A percentile compares a stretch with the other conserved stretches of the same genome.
Evolutionary conservation across 1,284 basidiomycete genomes (phyloP).

Genomic region (Naganishia albida): DNA sequence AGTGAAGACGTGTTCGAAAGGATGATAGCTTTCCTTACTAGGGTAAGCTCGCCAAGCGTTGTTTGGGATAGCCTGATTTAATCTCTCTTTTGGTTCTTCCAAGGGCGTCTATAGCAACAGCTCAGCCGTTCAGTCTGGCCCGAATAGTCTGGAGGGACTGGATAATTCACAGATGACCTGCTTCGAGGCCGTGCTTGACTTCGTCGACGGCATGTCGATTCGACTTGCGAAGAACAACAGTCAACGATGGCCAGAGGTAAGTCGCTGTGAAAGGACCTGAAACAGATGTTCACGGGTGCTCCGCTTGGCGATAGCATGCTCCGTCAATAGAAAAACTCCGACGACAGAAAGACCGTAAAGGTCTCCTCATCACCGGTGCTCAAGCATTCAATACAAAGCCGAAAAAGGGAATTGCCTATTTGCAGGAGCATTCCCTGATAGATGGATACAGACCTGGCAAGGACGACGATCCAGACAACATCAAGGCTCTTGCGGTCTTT

Average conservation of each 20-base stretch:
- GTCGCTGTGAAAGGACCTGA: constrained; percentile 35
- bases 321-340: constrained; percentile 64
- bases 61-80: neutral
- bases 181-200: constrained; percentile 82
- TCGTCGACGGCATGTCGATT: constrained; percentile 84
- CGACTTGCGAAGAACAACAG: constrained; percentile 66
- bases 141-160: constrained; percentile 61
- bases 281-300: neutral
- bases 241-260: constrained; percentile 66
- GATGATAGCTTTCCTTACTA: constrained; percentile 83
- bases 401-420: constrained; percentile 83
- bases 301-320: constrained; percentile 56
- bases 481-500: constrained; percentile 69
- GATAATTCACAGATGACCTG: constrained; percentile 83
- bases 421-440: constrained; percentile 84
- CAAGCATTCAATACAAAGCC: constrained; percentile 93
- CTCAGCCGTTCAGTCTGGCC: constrained; percentile 43
- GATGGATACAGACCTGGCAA: constrained; percentile 36
- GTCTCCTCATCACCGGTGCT: constrained; percentile 79
- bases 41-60: constrained; percentile 55
- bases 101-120: constrained; percentile 71
- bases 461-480: constrained; percentile 62
- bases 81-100: neutral
- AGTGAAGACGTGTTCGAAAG: constrained; percentile 95
- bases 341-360: constrained; percentile 79